Base-by-base conservation (phyloP, 1,284 basidiomycete species). In the Rhodotorula sp. region DNA sequence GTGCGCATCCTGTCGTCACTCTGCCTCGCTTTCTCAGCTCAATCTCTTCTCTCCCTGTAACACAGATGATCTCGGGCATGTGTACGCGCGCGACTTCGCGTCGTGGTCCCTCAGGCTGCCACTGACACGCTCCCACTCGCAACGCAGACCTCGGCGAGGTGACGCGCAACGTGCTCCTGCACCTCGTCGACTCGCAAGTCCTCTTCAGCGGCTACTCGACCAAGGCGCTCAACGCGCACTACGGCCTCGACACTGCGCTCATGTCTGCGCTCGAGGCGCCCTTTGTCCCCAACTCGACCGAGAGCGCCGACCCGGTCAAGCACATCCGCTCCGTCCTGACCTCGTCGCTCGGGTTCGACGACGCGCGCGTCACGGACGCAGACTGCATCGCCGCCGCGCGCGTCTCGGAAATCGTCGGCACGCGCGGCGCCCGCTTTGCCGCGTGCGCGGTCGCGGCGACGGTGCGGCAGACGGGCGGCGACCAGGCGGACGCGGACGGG, bases 51-150 rank as follows among this genome's bases (percentile, higher is more conserved):
- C 52, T 41, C 27, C 1, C 57, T 19, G n/a, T 27, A 7, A 19
- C 10, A 12, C 64, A 75, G 84, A 93, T 97, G 85, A 92, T 99
- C 76, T 97, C 93, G 4, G 97, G 97, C 71, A 98, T 99, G 95
- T 98, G 60, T 61, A 21, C 44, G 59, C 46, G 3, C 13, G 13
- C 19, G 2, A 1, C 56, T 25, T 25, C 13, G 44, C n/a, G 3
- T 2, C 13, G n/a, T 16, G 5, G 0, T 19, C n/a, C 7, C 44
- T 25, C 10, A 9, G 5, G 5, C 17, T 59, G 23, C 16, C 56
- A 19, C 34, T 52, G 23, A 53, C 54, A 14, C 19, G 19, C 44
- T 49, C 25, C 9, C 4, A 5, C 58, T 46, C 25, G 25, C 7
- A 59, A 3, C 55, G 82, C 53, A 63, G 62, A 99, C 82, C 88